Evolutionary conservation across 306 rosid genomes (phyloP), one percentile per base, ranked within the genome.

Genomic region (Sicyos baderoa): DNA sequence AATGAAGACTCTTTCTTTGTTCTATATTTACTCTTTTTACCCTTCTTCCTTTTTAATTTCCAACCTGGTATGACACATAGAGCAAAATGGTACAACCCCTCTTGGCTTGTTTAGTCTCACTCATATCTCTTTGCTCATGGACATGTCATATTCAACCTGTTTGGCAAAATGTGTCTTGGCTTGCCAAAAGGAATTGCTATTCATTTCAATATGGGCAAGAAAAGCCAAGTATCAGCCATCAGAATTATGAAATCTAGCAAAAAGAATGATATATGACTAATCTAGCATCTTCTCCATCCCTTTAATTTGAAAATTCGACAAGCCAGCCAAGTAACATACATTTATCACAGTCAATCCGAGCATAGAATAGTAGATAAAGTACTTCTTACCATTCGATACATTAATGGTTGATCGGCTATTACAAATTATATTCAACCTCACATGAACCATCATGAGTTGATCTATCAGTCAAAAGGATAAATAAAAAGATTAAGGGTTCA

Each of bases 91-190:
- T 50, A 64, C 71, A 45, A 32, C 8, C 56, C 60, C 64, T 18
- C 69, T 51, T 74, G 72, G 58, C 56, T 67, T 72, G 87, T 79
- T 72, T 55, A 53, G 88, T 83, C 90, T 74, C 78, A 76, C 76
- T 87, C 95, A 72, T 82, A 85, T 75, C 88, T 86, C 78, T 87
- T 89, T 87, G 92, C 82, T 80, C 76, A 59, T 74, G 60, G 95
- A 79, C 37, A 21, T 23, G 83, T 87, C 84, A 66, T 68, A 77
- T 57, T 88, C 93, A 18, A 53, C 55, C 76, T 70, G 13, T 82
- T 74, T 68, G 81, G 84, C 81, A 79, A 79, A 21, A 12, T 40
- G 18, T 73, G 79, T 79, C 81, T 48, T 67, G 16, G 72, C 72
- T 67, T 67, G 72, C 25, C 49, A 16, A n/a, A 60, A 27, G 4